Base-by-base conservation (phyloP, 169 alveolate species). In the Cryptosporidium baileyi region DNA sequence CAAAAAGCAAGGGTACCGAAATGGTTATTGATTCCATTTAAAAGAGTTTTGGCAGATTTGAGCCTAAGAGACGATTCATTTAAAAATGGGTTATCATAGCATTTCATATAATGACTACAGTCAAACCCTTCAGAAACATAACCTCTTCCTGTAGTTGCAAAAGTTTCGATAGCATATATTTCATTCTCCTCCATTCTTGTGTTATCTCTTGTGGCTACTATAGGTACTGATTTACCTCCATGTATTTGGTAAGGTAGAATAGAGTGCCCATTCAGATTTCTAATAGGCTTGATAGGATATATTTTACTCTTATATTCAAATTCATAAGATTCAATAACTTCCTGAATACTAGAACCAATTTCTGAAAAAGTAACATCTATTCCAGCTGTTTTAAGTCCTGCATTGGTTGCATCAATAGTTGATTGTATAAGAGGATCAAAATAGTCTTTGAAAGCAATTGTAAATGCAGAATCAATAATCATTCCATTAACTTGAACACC, bases 401-500 rank as follows among this genome's bases (percentile, higher is more conserved):
- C 93, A 89, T 97, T 96, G 34, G 99, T 99, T 15, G 99, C 99
- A 41, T 98, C 99, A 90, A 97, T 97, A 4, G 99, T 97, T 17
- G 99, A 99, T 90, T 92, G 90, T 8, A 94, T 89, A 13, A 94
- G 79, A 36, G 91, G 92, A 88, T 93, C 97, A 51, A 89, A 94
- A 63, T 92, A 80, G 34, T 91, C 95, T 67, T 94, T 90, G 81
- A 96, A 97, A 11, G 99, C 99, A n/a, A 97, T 95, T 11, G 99
- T 96, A 91, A 98, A 99, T 24, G 99, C 99, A 90, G 99, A 95
- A 92, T 99, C 99, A 51, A 98, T 97, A 63, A 98, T 96, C 80
- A 96, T 93, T 0, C 99, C 99, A 82, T 97, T 96, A 17, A 97
- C 99, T 74, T 99, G 99, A 28, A 99, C 98, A 7, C 99, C 99